Evolutionary conservation across 805 yeast species (phyloP).

Genomic region (Yarrowia osloensis): DNA sequence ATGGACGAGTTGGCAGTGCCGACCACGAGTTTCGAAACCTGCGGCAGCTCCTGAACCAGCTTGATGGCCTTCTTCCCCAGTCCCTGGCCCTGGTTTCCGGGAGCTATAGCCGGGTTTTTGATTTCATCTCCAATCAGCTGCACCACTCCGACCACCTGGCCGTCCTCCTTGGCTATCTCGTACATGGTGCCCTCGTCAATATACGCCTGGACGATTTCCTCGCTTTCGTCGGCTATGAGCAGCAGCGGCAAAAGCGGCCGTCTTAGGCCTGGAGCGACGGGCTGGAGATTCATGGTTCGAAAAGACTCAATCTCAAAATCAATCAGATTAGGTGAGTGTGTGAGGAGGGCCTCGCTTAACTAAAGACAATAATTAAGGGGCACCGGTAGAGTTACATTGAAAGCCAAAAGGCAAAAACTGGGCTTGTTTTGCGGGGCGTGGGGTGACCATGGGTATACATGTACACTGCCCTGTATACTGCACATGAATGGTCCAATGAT

Average conservation of each 20-base stretch:
- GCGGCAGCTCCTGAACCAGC: background rate
- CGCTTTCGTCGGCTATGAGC: constrained; percentile 13
- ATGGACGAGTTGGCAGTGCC: constrained; percentile 24
- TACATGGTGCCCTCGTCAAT: background rate
- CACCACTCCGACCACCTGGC: background rate
- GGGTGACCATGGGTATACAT: too few relatives aligned
- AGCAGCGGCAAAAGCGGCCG: background rate
- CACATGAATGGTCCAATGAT: too few relatives aligned
- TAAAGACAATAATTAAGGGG: constrained; percentile 8
- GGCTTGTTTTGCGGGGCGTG: background rate
- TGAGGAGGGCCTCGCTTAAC: background rate
- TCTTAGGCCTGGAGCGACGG: background rate
- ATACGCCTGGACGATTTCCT: background rate
- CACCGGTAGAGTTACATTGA: constrained; percentile 1
- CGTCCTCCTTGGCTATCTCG: background rate
- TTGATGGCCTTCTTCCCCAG: constrained; percentile 1
- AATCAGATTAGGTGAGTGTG: background rate
- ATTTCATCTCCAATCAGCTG: constrained; percentile 16
- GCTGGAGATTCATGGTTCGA: background rate
- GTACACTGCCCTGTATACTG: too few relatives aligned
- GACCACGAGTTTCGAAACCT: background rate
- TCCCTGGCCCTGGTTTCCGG: constrained; percentile 2
- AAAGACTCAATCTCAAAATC: background rate
- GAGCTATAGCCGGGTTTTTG: constrained; percentile 11
- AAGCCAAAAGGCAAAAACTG: background rate